Evolutionary conservation across 306 rosid species (phyloP).

Genomic region (Prunus armeniaca): DNA sequence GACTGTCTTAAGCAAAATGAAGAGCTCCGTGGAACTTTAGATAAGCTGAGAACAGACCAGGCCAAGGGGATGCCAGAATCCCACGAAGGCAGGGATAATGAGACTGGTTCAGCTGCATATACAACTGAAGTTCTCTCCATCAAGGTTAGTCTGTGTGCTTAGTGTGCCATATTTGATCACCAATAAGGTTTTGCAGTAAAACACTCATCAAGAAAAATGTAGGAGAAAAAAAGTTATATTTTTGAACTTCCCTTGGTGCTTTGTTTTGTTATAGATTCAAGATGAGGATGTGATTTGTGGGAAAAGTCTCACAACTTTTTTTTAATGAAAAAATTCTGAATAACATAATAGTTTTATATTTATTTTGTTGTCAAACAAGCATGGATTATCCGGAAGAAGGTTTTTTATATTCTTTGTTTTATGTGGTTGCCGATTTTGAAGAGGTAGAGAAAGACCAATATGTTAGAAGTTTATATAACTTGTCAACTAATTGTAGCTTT

Average conservation of each 20-base stretch:
- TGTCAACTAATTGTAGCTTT: not conserved
- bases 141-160: constrained; percentile 55
- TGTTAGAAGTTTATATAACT: not conserved
- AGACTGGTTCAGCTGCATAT: constrained; percentile 37
- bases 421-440: not conserved
- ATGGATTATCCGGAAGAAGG: not conserved
- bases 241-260: not conserved
- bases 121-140: constrained; percentile 58
- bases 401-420: too few species aligned
- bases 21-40: constrained; percentile 71
- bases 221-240: not conserved
- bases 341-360: not conserved
- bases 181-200: not conserved
- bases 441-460: not conserved
- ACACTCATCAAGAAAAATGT: not conserved
- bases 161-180: not conserved
- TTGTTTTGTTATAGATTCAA: not conserved
- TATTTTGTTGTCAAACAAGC: not conserved
- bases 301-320: not conserved
- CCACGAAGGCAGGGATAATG: constrained; percentile 31
- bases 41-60: constrained; percentile 66
- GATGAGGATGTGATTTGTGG: not conserved
- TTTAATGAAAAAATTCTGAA: not conserved
- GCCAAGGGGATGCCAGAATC: constrained; percentile 45
- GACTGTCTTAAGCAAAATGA: constrained; percentile 89